Percentiles rank a stretch among this genome's conserved stretches.
These are phyloP conservation scores for Sequoia sempervirens DNA, from an alignment of 75 land plant species.

Conservation along the genomic window DNA sequence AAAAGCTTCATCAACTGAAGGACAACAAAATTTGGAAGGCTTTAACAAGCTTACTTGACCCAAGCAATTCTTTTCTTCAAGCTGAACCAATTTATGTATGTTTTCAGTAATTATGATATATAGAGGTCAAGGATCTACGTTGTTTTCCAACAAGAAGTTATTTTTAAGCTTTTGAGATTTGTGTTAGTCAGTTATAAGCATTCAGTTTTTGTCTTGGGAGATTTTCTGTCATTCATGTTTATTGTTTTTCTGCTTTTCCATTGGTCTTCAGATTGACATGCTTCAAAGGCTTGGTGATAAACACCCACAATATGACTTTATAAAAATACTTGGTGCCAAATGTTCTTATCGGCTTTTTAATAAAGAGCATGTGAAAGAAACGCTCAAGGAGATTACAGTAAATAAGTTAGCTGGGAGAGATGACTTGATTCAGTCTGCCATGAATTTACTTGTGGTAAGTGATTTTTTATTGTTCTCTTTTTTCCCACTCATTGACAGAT, in stretches of 20 bases:
- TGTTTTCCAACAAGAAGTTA: conserved; percentile 27
- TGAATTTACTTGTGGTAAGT: conserved; percentile 63
- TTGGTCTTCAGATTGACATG: conserved; percentile 56
- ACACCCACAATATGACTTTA: conserved; percentile 63
- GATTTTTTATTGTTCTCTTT: not conserved
- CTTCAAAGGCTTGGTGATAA: conserved; percentile 61
- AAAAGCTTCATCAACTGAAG: conserved; percentile 58
- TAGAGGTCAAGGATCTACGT: not conserved
- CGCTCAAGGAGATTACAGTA: conserved; percentile 27
- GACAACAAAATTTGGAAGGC: conserved; percentile 67
- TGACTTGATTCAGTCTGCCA: conserved; percentile 35
- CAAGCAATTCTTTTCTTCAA: conserved; percentile 35
- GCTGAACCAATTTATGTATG: conserved; percentile 42
- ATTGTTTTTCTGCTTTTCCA: not conserved
- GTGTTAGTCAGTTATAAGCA: not conserved
- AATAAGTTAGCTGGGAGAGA: conserved; percentile 38
- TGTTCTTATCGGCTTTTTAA: conserved; percentile 67
- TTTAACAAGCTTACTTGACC: conserved; percentile 55
- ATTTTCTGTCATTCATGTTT: not conserved
- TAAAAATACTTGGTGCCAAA: conserved; percentile 42
- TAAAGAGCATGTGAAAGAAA: conserved; percentile 60
- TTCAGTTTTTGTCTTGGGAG: not conserved
- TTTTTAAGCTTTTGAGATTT: not conserved
- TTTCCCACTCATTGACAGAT: not conserved
- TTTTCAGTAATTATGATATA: not conserved